Evolutionary conservation across 73 alveolate genomes (phyloP), one percentile per base, ranked within the genome.

Genomic region (Tetrahymena borealis): DNA sequence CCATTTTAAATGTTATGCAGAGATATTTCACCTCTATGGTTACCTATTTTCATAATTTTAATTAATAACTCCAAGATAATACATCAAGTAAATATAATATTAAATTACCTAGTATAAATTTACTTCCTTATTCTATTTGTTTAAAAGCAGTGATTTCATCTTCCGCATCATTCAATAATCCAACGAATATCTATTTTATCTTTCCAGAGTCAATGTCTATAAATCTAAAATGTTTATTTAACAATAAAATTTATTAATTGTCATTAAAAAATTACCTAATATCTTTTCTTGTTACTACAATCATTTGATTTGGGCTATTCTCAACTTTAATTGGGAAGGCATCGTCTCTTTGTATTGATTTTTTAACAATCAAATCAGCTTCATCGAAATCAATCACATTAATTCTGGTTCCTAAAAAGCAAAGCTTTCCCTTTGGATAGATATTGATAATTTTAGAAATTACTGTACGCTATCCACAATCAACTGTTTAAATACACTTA

Each of bases 121-220:
- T 93, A 28, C 91, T 93, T 79, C 42, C 90, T 33, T 93, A 41
- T 33, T 93, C 91, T 9, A 93, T 40, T 0, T 91, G 92, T 78
- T 92, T 38, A 40, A 85, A 93, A 39, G 90, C 38, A 3, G 95
- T 93, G 28, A 93, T 93, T 93, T 93, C 95, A 93, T 93, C 95
- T 40, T 93, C 95, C 12, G 91, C 78, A 32, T 93, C 95, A 39
- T 38, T 85, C 0, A 93, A 36, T 33, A 93, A 40, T 32, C 95
- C 95, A 79, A 79, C 91, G 7, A 93, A 90, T 3, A 93, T 78
- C 39, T 90, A 38, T 93, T 79, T 93, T 91, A 41, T 93, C 39
- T 92, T 93, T 16, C 95, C 95, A 15, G 95, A 79, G 31, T 93
- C 78, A 28, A 93, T 93, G 35, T 93, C 95, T 60, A 93, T 40